phyloP scores from a whole-genome alignment of 169 alveolate genomes.

The Eimeria sp. region DNA sequence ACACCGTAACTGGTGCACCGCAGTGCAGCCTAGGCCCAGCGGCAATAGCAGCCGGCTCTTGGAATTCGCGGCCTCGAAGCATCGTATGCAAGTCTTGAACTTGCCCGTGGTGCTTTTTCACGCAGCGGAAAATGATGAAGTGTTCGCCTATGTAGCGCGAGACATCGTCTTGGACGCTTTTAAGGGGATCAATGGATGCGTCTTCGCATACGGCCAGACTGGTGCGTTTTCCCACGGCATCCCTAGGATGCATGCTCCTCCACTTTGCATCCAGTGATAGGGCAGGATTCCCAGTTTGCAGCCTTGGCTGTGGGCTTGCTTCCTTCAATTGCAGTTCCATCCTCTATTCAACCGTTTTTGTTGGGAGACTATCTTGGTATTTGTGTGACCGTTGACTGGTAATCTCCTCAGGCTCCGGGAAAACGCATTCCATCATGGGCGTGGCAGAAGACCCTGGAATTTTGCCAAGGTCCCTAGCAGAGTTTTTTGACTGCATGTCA shows the following conservation, averaged over 20 bases:
- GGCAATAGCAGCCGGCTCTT: not conserved
- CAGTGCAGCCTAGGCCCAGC: not conserved
- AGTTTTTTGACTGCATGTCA: constrained; percentile 88
- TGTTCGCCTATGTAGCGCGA: constrained; percentile 87
- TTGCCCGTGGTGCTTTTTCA: not conserved
- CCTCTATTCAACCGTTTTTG: not conserved
- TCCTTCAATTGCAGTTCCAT: not conserved
- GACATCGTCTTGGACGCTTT: constrained; percentile 88
- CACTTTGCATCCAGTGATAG: not conserved
- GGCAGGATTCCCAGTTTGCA: not conserved
- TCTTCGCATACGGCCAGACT: constrained; percentile 90
- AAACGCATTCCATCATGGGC: constrained; percentile 90
- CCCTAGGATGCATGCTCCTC: not conserved
- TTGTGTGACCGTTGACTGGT: not conserved
- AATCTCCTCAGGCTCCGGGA: constrained; percentile 85
- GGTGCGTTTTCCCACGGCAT: constrained; percentile 35
- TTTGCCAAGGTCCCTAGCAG: constrained; percentile 90
- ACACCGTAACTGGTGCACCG: not conserved
- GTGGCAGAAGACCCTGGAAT: constrained; percentile 90
- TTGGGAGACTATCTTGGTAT: not conserved
- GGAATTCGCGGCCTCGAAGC: not conserved
- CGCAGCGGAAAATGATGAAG: constrained; percentile 88
- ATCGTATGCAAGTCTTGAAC: not conserved
- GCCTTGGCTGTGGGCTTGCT: not conserved
- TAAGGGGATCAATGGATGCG: constrained; percentile 90